These are phyloP conservation scores for Termitomyces sp. DNA, from an alignment of 768 basidiomycete species.

Conservation along the genomic window DNA sequence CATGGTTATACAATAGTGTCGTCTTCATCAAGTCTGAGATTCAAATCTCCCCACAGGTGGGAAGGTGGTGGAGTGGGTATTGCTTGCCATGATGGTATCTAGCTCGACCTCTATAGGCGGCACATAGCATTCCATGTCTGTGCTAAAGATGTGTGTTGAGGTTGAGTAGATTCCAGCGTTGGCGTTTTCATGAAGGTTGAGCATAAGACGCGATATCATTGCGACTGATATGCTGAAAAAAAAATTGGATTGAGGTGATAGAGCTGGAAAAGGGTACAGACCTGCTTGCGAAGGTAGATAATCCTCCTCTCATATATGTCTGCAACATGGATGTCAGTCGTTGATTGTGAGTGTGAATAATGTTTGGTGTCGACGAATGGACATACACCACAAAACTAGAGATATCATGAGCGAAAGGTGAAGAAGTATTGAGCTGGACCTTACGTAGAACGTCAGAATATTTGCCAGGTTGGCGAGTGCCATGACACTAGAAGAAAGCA, in stretches of 20 bases:
- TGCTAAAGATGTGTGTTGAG: conserved; percentile 8
- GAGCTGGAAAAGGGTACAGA: conserved; percentile 16
- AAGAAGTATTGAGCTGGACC: not conserved
- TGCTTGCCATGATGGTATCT: conserved; percentile 19
- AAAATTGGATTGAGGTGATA: not conserved
- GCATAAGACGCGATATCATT: conserved; percentile 51
- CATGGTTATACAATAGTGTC: not conserved
- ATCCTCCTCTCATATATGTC: conserved; percentile 38
- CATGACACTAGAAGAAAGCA: conserved; percentile 37
- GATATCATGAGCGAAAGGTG: not conserved
- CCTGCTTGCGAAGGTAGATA: conserved; percentile 48
- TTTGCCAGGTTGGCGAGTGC: conserved; percentile 14
- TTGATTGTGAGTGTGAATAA: not conserved
- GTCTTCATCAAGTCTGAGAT: not conserved
- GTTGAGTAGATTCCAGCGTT: conserved; percentile 26
- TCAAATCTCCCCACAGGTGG: no score
- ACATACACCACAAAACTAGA: conserved; percentile 23
- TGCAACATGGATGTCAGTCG: conserved; percentile 10
- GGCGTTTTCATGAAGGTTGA: conserved; percentile 45
- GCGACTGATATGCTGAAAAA: conserved; percentile 39
- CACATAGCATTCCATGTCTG: conserved; percentile 14
- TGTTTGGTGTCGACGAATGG: not conserved
- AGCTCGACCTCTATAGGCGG: conserved; percentile 15
- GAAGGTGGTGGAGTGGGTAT: not conserved
- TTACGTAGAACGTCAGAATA: conserved; percentile 1